Base-by-base conservation (phyloP, 164 flowering plant species). In the Echeveria elegans region DNA sequence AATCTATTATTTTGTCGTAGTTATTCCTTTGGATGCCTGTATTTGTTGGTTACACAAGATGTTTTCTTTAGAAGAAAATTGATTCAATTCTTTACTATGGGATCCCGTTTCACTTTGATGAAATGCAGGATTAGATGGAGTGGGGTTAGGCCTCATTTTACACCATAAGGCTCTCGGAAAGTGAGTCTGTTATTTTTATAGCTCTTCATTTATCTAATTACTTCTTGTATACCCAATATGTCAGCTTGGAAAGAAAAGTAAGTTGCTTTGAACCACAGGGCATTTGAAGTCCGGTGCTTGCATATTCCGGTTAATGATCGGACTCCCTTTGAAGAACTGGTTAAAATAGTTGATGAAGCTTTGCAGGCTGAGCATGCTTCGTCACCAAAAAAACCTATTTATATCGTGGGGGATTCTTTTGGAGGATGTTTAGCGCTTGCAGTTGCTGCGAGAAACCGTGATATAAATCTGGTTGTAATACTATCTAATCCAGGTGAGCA, bases 341-440 rank as follows among this genome's bases (percentile, higher is more conserved):
- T 93, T 56, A 74, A 81, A 69, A 68, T 81, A 62, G 90, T 90
- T 11, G 96, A 83, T 71, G 73, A 78, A 63, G 74, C 89, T 41
- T 75, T 90, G 74, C 85, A 80, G 72, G 61, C n/a, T 34, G 88
- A 90, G 79, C 82, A 86, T 83, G 77, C 80, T 52, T 71, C 73
- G 23, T 66, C 72, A 69, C 97, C 97, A 69, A 72, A 82, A 37
- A 89, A 74, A 72, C 97, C 96, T 45, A 86, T 94, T 64, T 94
- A 94, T 76, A 70, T 94, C 59, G 83, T 94, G 52, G 97, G 97
- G 18, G 97, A 94, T 77, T 94, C 98, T 37, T 82, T 94, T 71
- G 98, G 98, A 50, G 97, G 97, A 75, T 86, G 91, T 82, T 77
- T 94, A 53, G 93, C 96, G 65, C 96, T 94, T 71, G 88, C 93